Base-by-base conservation (phyloP, 306 rosid genomes). In the Mucuna pruriens region DNA sequence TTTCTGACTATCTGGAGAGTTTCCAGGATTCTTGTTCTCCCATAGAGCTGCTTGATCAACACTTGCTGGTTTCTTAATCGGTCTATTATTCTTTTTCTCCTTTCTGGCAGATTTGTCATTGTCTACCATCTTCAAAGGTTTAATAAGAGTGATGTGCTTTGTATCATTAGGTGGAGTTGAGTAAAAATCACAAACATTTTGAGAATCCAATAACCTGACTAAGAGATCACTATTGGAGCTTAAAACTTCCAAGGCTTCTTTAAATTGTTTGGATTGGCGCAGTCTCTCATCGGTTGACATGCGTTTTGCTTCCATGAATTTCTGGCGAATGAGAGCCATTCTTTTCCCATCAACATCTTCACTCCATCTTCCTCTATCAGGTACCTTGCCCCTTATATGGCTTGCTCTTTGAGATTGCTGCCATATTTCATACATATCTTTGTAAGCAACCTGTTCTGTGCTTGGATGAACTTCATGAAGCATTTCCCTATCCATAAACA, bases 181-280 rank as follows among this genome's bases (percentile, higher is more conserved):
- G 36, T 81, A 89, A 26, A 86, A 42, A 33, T 92, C 94, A 87
- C 80, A 82, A 8, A 84, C 80, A 77, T 85, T 84, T 77, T 85
- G 91, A 75, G 97, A 90, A 84, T 91, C 97, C 76, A 90, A 77
- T 85, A 92, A 76, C 88, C 83, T 90, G 36, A 92, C 54, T 29
- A 96, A 84, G 77, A 91, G 85, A 78, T 96, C 98, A 77, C 79
- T 86, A 61, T 93, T 91, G 82, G 98, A 91, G 75, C 94, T 92
- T 66, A 96, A 85, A 81, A 93, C 91, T 72, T 93, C 98, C 82
- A 93, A 83, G 19, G 97, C 93, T 77, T 90, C 97, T 73, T 90
- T 86, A 71, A 88, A 94, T 81, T 90, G 94, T 83, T 88, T 88
- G 44, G 99, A 90, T 17, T 88, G 83, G 33, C 94, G 90, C 66